A percentile compares a stretch with the other conserved stretches of the same genome.
These are phyloP conservation scores for Rhizopogon vesiculosus DNA, from an alignment of 768 basidiomycete species.

Conservation along the genomic window DNA sequence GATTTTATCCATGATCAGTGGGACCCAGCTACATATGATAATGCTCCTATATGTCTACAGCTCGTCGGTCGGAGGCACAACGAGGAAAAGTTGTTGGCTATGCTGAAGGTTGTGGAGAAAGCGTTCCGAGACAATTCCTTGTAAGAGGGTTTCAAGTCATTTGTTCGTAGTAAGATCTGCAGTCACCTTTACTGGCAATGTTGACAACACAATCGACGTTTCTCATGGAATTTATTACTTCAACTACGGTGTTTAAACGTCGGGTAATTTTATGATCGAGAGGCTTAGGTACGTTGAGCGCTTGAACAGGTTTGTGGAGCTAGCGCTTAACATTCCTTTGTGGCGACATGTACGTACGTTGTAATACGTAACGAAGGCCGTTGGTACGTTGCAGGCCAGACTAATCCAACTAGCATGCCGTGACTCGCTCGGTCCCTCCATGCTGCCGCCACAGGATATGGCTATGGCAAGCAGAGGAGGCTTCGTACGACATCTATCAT, in stretches of 20 bases:
- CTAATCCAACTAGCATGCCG: too few species aligned
- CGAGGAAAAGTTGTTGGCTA: slow-evolving; percentile 44
- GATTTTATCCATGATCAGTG: slow-evolving; percentile 32
- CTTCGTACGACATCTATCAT: not conserved
- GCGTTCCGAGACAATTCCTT: slow-evolving; percentile 6
- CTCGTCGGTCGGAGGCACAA: slow-evolving; percentile 46
- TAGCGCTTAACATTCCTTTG: not conserved
- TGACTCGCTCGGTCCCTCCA: too few species aligned
- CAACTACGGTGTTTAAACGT: not conserved
- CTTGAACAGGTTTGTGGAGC: not conserved
- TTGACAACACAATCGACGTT: not conserved
- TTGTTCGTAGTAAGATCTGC: not conserved
- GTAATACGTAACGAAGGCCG: not conserved
- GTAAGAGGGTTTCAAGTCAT: not conserved
- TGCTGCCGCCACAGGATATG: not conserved
- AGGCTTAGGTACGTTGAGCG: not conserved
- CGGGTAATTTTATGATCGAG: not conserved
- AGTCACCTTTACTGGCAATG: too few species aligned
- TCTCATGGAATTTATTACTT: not conserved
- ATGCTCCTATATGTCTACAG: slow-evolving; percentile 43
- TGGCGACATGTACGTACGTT: not conserved
- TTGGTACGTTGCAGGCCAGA: not conserved
- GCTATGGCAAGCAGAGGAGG: not conserved
- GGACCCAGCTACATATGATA: slow-evolving; percentile 37
- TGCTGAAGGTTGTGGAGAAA: slow-evolving; percentile 36